Evolutionary conservation across 192 early-diverging fungal genomes (phyloP).

Genomic region (Phycomyces nitens): DNA sequence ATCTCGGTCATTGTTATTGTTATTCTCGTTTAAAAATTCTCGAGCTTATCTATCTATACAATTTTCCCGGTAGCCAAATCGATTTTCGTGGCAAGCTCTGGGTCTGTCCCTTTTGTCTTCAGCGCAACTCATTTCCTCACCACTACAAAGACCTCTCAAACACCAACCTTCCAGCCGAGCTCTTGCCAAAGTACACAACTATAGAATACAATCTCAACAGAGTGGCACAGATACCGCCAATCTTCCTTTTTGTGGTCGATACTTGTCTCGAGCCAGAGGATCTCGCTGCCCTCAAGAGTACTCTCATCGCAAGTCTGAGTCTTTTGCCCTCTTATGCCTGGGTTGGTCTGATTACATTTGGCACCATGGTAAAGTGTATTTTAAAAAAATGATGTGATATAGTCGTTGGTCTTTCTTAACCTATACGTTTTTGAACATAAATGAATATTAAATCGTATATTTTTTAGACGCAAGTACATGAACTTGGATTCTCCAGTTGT

Average conservation of each 20-base stretch:
- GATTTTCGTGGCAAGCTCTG: constrained; percentile 94
- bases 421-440: too few species aligned
- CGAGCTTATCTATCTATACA: too few species aligned
- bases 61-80: constrained; percentile 67
- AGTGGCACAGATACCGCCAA: constrained; percentile 85
- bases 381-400: neutral
- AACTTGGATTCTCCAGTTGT: constrained; percentile 92
- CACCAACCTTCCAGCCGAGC: constrained; percentile 89
- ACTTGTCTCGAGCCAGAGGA: constrained; percentile 95
- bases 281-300: constrained; percentile 92
- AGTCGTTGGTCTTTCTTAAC: too few species aligned
- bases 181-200: constrained; percentile 87
- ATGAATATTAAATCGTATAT: too few species aligned
- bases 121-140: constrained; percentile 94
- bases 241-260: constrained; percentile 96
- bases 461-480: constrained; percentile 94
- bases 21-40: too few species aligned
- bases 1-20: too few species aligned
- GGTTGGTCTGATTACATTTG: constrained; percentile 95
- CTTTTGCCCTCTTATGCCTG: constrained; percentile 88
- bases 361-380: constrained; percentile 79
- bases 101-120: constrained; percentile 97
- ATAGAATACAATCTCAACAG: constrained; percentile 94
- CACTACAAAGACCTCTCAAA: constrained; percentile 96
- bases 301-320: constrained; percentile 84